Base-by-base conservation (phyloP, 176 grass and related monocot genomes). In the Avena eriantha region DNA sequence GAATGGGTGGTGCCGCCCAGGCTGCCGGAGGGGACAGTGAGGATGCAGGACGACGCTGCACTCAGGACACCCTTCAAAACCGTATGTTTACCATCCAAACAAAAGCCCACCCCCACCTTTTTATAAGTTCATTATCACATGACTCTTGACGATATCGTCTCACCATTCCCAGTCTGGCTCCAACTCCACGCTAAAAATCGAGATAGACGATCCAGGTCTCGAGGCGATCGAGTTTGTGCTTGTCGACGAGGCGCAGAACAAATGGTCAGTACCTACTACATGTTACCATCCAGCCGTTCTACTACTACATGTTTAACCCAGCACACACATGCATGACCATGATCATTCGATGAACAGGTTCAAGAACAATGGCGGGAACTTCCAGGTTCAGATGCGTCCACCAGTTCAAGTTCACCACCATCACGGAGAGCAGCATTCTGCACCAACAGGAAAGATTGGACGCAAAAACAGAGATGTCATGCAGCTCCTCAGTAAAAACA, bases 331-430 rank as follows among this genome's bases (percentile, higher is more conserved):
- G 36, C 36, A 39, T 39, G 36, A 39, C 36, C 36, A 39, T 39
- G 34, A 35, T 35, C 34, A 35, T 35, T 69, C 43, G 61, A 53
- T 69, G 6, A 21, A 65, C 77, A 98, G 96, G 96, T 93, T 95
- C 53, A 98, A 98, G 73, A 90, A 95, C 69, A 92, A 95, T 49
- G 93, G 90, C 46, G 77, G 93, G 78, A 98, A 98, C 88, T 98
- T 98, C 85, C 96, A 84, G 83, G 89, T 93, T 69, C 83, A 87
- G 48, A 49, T 97, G 35, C 86, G 79, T 22, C 45, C 54, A 3
- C 47, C 23, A 6, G 36, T 39, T 36, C 35, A 36, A 36, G n/a
- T 4, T 35, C 34, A 39, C 36, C 24, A 60, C 39, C 75, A 4
- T 51, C 34, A 83, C 35, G 75, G 74, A 58, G 86, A 80, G 54